Base-by-base conservation (phyloP, 2,329 filamentous ascomycete genomes). In the Blastomyces gilchristii region DNA sequence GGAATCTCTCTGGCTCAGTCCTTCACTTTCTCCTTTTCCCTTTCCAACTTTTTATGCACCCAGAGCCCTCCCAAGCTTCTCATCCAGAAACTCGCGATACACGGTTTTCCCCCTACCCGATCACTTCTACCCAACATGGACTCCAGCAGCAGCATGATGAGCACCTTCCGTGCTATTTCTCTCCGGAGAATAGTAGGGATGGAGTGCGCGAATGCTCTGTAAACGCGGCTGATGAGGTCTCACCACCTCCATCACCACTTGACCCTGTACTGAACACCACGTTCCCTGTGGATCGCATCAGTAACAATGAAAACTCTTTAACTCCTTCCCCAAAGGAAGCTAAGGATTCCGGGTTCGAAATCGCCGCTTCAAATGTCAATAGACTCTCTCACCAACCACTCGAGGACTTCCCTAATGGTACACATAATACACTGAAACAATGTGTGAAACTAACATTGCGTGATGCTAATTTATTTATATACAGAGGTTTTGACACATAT, bases 401-500 rank as follows among this genome's bases (percentile, higher is more conserved):
- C 50, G 77, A 80, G 49, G 78, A 79, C 62, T 87, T 96, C 66
- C 91, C 93, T 7, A 96, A 96, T 79, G 92, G 92, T 96, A 78
- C 49, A 53, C 28, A 56, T 39, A 49, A n/a, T 22, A 22, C 9
- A 5, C 8, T 1, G n/a, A 49, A 22, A 22, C 28, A 1, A 34
- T 22, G n/a, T 3, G 14, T 5, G 67, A 60, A 65, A 68, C 59
- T 11, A 16, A 6, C 18, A 14, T 9, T 52, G 9, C 22, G 18
- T 12, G 7, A 57, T 64, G 63, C 69, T 72, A 74, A 72, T 61
- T 18, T 54, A 31, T 9, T 58, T 63, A 14, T 50, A 25, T 22
- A 45, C 75, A 97, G 94, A 99, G 81, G 87, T 97, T 63, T 76
- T 97, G 75, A 96, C 90, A 12, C 91, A 97, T 71, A 87, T 96